phyloP scores from a whole-genome alignment of 2,329 filamentous ascomycete species.

The Fusarium chuoi region DNA sequence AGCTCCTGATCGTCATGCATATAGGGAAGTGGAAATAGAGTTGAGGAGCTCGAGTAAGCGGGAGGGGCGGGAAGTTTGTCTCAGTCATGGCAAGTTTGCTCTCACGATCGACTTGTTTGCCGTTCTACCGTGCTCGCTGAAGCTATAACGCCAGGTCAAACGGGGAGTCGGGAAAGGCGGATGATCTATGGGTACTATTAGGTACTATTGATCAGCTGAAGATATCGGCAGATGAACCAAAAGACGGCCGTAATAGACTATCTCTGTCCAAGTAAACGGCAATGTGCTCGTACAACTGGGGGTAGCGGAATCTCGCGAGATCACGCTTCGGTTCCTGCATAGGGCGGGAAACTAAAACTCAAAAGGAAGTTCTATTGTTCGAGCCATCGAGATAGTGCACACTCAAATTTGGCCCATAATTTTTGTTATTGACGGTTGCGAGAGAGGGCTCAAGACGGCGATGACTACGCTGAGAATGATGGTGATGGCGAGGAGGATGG shows the following conservation, averaged over 20 bases:
- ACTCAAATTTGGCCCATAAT: background rate
- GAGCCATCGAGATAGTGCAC: background rate
- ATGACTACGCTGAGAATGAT: constrained; percentile 5
- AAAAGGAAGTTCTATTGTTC: background rate
- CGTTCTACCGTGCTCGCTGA: background rate
- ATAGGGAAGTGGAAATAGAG: background rate
- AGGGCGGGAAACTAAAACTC: background rate
- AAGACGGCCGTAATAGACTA: background rate
- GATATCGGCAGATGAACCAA: too few relatives aligned
- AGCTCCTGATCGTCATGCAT: constrained; percentile 7
- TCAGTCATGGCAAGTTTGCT: constrained; percentile 4
- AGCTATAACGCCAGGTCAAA: background rate
- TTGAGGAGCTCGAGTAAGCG: constrained; percentile 11
- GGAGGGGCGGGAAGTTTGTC: constrained; percentile 7
- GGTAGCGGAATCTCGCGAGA: background rate
- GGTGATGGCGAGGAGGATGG: constrained; percentile 12
- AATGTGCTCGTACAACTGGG: background rate
- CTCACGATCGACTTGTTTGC: background rate
- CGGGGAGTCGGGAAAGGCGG: background rate
- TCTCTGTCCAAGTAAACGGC: background rate
- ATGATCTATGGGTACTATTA: background rate
- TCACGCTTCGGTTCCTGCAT: background rate
- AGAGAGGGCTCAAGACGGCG: constrained; percentile 1
- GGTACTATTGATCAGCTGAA: background rate
- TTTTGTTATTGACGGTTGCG: background rate